Evolutionary conservation across 1,139 yeast genomes (phyloP), one percentile per base, ranked within the genome.

Genomic region (Kodamaea sp.): DNA sequence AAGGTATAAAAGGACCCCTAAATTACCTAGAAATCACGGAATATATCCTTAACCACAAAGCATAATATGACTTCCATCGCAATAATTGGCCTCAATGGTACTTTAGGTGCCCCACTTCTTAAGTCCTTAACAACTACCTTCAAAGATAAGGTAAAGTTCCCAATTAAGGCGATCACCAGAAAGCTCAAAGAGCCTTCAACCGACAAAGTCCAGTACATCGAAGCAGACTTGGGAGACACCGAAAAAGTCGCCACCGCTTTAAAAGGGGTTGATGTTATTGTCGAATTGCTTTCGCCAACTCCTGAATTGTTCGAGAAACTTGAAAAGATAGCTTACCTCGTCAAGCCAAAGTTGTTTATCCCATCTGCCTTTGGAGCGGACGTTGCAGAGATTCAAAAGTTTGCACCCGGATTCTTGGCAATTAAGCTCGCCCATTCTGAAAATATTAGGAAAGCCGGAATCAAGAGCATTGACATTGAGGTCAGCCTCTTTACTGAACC

Each of bases 361-460:
- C 83, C 86, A 24, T 73, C 84, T 4, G 84, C 79, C 47, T 80
- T 75, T 46, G 87, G 87, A 28, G 50, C 61, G 26, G 77, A 76
- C 32, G 41, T 65, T 20, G 50, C 43, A 6, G 46, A 51, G 12
- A 52, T 51, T 11, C 39, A 44, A 7, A 44, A 42, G 16, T 40
- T 44, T 34, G 53, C 63, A 18, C 67, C 69, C 3, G 66, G 65
- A 1, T 61, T 66, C 44, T 50, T 75, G 20, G 45, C 35, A 1
- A 15, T 42, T 15, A 80, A 80, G 55, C 31, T 50, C 0, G 53
- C 48, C 1, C 78, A 73, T 48, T 57, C 71, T 5, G 51, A 52
- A 2, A 52, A 50, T 5, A 5, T 26, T 11, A 21, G 28, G 10
- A 19, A 18, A 4, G 16, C 12, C 13, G 83, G 81, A 4, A 47